These are phyloP conservation scores for Friedmanniomyces simplex DNA, from an alignment of 495 filamentous ascomycete species.

Conservation along the genomic window DNA sequence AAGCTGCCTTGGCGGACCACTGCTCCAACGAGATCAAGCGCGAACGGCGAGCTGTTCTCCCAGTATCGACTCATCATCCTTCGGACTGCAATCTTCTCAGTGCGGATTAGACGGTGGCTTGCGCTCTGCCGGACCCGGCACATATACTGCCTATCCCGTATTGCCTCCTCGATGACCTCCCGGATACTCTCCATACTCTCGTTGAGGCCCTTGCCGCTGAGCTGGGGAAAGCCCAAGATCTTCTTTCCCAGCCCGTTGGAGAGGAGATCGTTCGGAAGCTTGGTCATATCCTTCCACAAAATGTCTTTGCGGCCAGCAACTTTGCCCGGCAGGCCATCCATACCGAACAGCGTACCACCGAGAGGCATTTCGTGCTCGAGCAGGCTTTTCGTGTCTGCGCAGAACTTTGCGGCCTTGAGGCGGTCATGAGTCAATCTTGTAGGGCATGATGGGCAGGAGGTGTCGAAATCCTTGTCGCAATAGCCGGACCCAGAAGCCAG, in stretches of 20 bases:
- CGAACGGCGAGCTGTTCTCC: constrained; percentile 61
- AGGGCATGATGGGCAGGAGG: constrained; percentile 23
- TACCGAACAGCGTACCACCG: constrained; percentile 48
- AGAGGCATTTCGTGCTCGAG: constrained; percentile 40
- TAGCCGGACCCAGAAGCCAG: constrained; percentile 39
- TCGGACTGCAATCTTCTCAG: constrained; percentile 45
- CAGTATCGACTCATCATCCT: constrained; percentile 75
- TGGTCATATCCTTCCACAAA: background rate
- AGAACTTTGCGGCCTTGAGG: constrained; percentile 48
- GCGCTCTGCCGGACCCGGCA: background rate
- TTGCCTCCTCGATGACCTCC: constrained; percentile 3
- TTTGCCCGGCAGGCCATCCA: constrained; percentile 9
- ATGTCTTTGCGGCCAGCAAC: background rate
- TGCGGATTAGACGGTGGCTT: background rate
- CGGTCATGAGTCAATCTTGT: constrained; percentile 35
- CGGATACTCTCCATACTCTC: constrained; percentile 7
- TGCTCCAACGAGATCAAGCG: constrained; percentile 64
- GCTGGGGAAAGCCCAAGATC: background rate
- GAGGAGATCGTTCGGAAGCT: constrained; percentile 3
- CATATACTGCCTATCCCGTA: constrained; percentile 2
- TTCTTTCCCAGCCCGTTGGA: constrained; percentile 1
- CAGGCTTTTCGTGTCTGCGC: constrained; percentile 40
- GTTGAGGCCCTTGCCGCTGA: background rate
- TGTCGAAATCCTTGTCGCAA: constrained; percentile 49
- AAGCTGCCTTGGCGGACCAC: constrained; percentile 74